Conservation (phyloP, 2,329 filamentous ascomycete species). For the Aspergillus glaucus region DNA sequence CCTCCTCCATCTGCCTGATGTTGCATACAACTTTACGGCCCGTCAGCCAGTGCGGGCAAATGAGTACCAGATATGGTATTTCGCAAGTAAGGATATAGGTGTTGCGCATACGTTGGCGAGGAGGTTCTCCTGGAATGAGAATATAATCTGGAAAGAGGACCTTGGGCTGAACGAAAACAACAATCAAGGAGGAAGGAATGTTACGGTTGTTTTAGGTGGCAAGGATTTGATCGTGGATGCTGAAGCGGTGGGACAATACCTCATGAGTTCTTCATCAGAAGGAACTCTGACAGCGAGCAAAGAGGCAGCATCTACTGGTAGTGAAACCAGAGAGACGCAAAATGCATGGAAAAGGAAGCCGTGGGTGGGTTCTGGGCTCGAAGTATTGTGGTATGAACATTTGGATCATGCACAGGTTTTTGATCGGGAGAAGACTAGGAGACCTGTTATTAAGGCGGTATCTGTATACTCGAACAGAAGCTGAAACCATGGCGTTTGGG, state of each 20-base stretch:
- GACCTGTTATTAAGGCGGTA: slow-evolving; percentile 11
- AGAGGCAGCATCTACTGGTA: too few relatives aligned
- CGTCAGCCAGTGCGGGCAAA: slow-evolving; percentile 52
- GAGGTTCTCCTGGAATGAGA: slow-evolving; percentile 67
- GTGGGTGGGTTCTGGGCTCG: slow-evolving; percentile 41
- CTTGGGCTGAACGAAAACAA: slow-evolving; percentile 28
- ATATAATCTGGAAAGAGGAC: slow-evolving; percentile 64
- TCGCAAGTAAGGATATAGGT: slow-evolving; percentile 61
- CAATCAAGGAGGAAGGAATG: slow-evolving; percentile 23
- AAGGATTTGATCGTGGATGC: slow-evolving; percentile 62
- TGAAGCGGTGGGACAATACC: slow-evolving; percentile 51
- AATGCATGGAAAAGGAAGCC: slow-evolving; percentile 13
- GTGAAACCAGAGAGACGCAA: too few relatives aligned
- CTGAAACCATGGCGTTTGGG: too few relatives aligned
- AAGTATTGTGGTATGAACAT: slow-evolving; percentile 55
- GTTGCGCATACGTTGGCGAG: slow-evolving; percentile 59
- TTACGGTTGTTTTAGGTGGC: slow-evolving; percentile 55
- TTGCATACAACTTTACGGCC: slow-evolving; percentile 65
- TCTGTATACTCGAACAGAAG: slow-evolving; percentile 9
- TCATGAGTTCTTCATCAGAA: slow-evolving; percentile 32
- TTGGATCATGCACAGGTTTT: slow-evolving; percentile 62
- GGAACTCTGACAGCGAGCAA: slow-evolving; percentile 7
- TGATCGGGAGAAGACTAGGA: slow-evolving; percentile 25
- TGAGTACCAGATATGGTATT: slow-evolving; percentile 65
- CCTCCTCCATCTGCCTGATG: slow-evolving; percentile 61